Base-by-base conservation (phyloP, 805 yeast genomes). In the Yamadazyma takamatsuzukensis region DNA sequence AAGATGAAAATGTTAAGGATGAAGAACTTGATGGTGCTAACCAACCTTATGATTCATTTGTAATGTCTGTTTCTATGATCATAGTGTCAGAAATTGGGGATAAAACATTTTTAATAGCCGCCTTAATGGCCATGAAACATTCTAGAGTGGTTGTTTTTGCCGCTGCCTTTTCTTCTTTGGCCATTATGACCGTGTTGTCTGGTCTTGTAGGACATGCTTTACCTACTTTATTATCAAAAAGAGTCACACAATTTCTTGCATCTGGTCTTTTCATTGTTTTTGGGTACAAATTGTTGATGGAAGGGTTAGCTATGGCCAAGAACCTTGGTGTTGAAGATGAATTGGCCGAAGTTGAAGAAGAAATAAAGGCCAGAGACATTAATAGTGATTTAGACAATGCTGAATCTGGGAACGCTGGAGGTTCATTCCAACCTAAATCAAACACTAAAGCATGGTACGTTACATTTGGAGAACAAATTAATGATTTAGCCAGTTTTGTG, bases 91-190 rank as follows among this genome's bases (percentile, higher is more conserved):
- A 93, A 59, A 82, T 93, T 38, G 98, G 98, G 39, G 99, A 93
- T 59, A 93, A 93, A 64, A 93, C 99, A 0, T 93, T 93, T 54
- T 72, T 93, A 44, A 87, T 93, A 48, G 97, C 98, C 21, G 97
- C 97, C 2, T 70, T 93, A 44, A 89, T 93, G 96, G 96, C 97
- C 18, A 93, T 93, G 97, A 84, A 86, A 54, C 81, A 88, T 59
- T 76, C 89, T 13, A 74, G 94, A 49, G 49, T 74, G 51, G 70
- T 86, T 29, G 97, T 93, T n/a, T 90, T 93, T 55, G 68, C 86
- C 6, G 80, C 96, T 11, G 93, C 96, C 3, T 86, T 87, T 44
- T 56, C 83, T 10, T 87, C 97, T 2, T 71, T 93, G 49, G 85
- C 78, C 3, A 57, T 93, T 34, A 93, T 93, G 98, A 88, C 98